Evolutionary conservation across 441 rosid genomes (phyloP), one percentile per base, ranked within the genome.

Genomic region (Croton setiger): DNA sequence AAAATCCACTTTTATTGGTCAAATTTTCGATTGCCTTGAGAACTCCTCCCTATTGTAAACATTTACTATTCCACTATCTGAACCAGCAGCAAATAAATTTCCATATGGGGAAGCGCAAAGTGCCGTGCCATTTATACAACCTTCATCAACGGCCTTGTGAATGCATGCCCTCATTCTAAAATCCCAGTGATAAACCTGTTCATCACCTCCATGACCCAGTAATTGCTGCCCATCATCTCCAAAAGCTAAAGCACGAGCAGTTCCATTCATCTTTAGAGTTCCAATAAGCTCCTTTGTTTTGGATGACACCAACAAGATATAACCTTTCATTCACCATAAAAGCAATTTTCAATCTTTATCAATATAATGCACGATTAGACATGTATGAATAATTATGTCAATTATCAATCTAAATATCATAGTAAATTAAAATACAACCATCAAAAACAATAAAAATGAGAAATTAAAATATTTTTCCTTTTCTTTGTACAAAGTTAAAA

Each of bases 191-290:
- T 91, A 93, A 37, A 93, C 78, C 59, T 91, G 92, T 15, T 97
- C 97, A 14, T 93, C 98, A 4, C 98, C 98, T 48, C 97, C 98
- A 41, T 89, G 86, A 80, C 96, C 88, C 72, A 93, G 63, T 63
- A 93, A 70, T 74, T 90, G 87, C 71, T 79, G 80, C 69, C 96
- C 98, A 67, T 84, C 80, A 21, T 79, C 80, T 49, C 88, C 78
- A 69, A 93, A 93, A 60, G 96, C 92, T 10, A 90, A 74, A 14
- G 92, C 82, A 49, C 91, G 84, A 23, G 84, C 91, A 20, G 87
- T 84, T 56, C 98, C 98, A 11, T 93, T 93, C 98, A 93, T 93
- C 86, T 93, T 93, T 7, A 93, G 66, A 3, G 93, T 90, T 74
- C 96, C 98, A 18, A 83, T 85, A 58, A 93, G 81, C 77, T 89